Conservation (phyloP, 2,329 filamentous ascomycete genomes). For the Cadophora malorum region DNA sequence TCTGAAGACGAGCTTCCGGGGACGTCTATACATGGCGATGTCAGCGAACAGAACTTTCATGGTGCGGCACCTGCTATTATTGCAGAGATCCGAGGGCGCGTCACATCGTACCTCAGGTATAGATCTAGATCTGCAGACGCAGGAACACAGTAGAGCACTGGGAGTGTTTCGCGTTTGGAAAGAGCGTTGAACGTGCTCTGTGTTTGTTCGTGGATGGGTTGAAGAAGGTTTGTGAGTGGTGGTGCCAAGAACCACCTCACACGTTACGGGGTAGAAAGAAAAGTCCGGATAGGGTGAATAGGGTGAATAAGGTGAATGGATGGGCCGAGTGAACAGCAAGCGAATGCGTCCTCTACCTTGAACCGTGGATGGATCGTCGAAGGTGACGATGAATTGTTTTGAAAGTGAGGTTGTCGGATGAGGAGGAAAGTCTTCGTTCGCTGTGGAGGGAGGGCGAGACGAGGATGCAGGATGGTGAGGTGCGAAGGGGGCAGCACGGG, state of each 20-base stretch:
- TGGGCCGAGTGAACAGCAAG: conserved; percentile 38
- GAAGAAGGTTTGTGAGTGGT: conserved; percentile 8
- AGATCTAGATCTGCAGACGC: conserved; percentile 16
- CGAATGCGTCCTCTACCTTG: conserved; percentile 42
- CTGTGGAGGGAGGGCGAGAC: conserved; percentile 1
- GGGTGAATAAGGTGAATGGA: conserved; percentile 8
- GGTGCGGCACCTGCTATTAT: conserved; percentile 6
- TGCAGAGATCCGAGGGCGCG: conserved; percentile 15
- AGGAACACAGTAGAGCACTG: conserved; percentile 10
- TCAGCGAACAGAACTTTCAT: conserved; percentile 31
- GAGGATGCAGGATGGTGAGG: not conserved
- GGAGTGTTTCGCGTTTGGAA: conserved; percentile 36
- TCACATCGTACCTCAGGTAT: conserved; percentile 35
- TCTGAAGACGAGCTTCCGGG: conserved; percentile 35
- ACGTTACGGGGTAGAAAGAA: conserved; percentile 6
- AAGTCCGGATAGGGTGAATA: conserved; percentile 13
- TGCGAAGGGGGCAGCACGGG: conserved; percentile 21
- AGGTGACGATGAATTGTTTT: conserved; percentile 18
- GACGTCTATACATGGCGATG: conserved; percentile 35
- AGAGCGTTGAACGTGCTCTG: conserved; percentile 32
- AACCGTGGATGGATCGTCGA: conserved; percentile 16
- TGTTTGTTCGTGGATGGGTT: not conserved
- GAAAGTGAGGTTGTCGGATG: conserved; percentile 22
- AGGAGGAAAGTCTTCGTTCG: conserved; percentile 22
- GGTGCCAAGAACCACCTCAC: conserved; percentile 8